Evolutionary conservation across 2,329 filamentous ascomycete genomes (phyloP), one percentile per base, ranked within the genome.

Genomic region (Fusarium dlaminii): DNA sequence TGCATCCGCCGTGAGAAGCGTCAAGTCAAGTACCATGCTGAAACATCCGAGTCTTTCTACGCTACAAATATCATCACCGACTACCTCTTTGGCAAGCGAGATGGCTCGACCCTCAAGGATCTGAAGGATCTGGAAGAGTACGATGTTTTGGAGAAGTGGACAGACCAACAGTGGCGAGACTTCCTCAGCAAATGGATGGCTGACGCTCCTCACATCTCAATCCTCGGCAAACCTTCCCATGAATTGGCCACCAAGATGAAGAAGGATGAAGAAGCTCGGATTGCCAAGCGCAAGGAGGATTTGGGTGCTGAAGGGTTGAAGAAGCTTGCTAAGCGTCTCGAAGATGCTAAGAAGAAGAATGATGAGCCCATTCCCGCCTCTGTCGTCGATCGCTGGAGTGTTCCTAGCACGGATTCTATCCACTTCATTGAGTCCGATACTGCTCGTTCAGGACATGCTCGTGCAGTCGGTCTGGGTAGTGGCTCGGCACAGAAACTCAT

Each of bases 401-500:
- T 98, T 17, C 96, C 96, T 1, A 89, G 91, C 37, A 94, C 94
- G 0, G 93, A 97, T 14, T 97, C 95, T 0, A 98, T 99, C 56
- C 94, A 98, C 80, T 98, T 99, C 82, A 97, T 98, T 77, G 89
- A 95, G 73, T 96, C 95, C 0, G 91, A 89, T 12, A 97, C 95
- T 24, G 96, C 95, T 39, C 90, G 95, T 32, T 92, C 94, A 52
- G 96, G 96, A 36, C 84, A 91, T 68, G 96, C 95, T 20, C 89
- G 91, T 76, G 87, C 90, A 71, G 84, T 95, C 55, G 95, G 95
- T 2, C 84, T 87, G 30, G 86, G 88, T 1, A 84, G 91, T 36
- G 96, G 94, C 74, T 81, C 88, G 8, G 90, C 94, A 9, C 96
- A 99, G 81, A 87, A 90, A 68, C 83, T 92, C 55, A 90, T 99